A percentile compares a stretch with the other conserved stretches of the same genome.
phyloP scores from a whole-genome alignment of 1,139 yeast genomes.

The Pichia sp. region DNA sequence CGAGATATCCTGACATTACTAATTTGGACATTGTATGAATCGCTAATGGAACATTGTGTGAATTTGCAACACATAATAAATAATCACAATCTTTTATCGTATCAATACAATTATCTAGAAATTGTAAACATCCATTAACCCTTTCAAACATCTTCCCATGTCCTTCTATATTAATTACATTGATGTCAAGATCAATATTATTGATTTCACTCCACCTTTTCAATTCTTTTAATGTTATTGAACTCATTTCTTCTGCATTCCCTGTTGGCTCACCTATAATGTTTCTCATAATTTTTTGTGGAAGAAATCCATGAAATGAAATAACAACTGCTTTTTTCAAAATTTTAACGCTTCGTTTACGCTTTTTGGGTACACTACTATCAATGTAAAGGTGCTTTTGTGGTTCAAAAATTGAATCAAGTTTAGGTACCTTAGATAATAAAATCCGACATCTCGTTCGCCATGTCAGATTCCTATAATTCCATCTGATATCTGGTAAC shows the following conservation, averaged over 20 bases:
- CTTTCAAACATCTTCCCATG: constrained; percentile 41
- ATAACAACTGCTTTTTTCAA: constrained; percentile 36
- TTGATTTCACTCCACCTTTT: constrained; percentile 34
- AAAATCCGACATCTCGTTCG: constrained; percentile 35
- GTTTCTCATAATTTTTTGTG: constrained; percentile 42
- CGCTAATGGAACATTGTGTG: constrained; percentile 41
- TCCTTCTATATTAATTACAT: constrained; percentile 46
- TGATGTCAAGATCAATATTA: constrained; percentile 29
- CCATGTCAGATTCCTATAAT: constrained; percentile 30
- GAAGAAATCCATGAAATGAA: constrained; percentile 47
- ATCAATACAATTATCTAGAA: constrained; percentile 40
- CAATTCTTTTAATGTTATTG: constrained; percentile 34
- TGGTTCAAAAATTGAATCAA: constrained; percentile 15
- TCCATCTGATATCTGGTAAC: constrained; percentile 23
- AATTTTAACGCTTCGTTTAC: constrained; percentile 4
- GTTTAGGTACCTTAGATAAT: constrained; percentile 24
- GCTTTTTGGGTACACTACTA: constrained; percentile 21
- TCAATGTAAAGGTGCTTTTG: constrained; percentile 28
- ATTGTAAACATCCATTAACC: constrained; percentile 30
- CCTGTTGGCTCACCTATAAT: constrained; percentile 45
- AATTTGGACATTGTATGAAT: constrained; percentile 36
- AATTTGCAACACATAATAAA: constrained; percentile 38
- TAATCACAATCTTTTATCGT: constrained; percentile 35
- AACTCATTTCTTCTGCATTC: constrained; percentile 32
- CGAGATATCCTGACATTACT: constrained; percentile 21